Evolutionary conservation across 768 basidiomycete genomes (phyloP).

Genomic region (Postia placenta): DNA sequence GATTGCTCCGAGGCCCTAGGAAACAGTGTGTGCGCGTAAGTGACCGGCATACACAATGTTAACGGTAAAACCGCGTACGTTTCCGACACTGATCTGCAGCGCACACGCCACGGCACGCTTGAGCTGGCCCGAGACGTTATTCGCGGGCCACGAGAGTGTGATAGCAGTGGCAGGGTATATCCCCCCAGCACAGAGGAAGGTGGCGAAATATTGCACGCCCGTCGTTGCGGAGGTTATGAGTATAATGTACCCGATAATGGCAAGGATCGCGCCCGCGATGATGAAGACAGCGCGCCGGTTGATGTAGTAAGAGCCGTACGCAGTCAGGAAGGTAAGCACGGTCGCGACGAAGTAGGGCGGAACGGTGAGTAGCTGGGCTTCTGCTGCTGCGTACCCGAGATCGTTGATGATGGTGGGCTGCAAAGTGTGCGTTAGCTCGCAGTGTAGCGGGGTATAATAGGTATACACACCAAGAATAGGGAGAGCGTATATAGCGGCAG

Average conservation of each 20-base stretch:
- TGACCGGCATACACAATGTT: not conserved
- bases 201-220: conserved; percentile 13
- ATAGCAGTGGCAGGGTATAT: conserved; percentile 11
- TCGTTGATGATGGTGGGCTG: conserved; percentile 22
- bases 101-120: conserved; percentile 9
- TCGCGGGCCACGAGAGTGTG: conserved; percentile 8
- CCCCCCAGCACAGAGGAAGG: conserved; percentile 8
- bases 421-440: not conserved
- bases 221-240: conserved; percentile 3
- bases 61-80: not conserved
- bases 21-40: not conserved
- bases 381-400: conserved; percentile 50
- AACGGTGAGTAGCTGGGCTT: conserved; percentile 61
- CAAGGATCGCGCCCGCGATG: conserved; percentile 7
- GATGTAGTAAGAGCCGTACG: conserved; percentile 3
- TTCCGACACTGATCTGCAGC: conserved; percentile 10
- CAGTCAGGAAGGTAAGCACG: conserved; percentile 1
- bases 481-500: conserved; percentile 5
- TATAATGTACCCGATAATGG: conserved; percentile 10
- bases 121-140: conserved; percentile 10
- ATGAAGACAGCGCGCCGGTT: conserved; percentile 12
- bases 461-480: not conserved
- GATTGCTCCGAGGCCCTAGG: conserved; percentile 6
- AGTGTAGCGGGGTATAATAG: not conserved
- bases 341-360: conserved; percentile 48